Percentiles rank a stretch among this genome's conserved stretches.
These are phyloP conservation scores for Candida insectalens DNA, from an alignment of 805 yeast genomes.

Conservation along the genomic window DNA sequence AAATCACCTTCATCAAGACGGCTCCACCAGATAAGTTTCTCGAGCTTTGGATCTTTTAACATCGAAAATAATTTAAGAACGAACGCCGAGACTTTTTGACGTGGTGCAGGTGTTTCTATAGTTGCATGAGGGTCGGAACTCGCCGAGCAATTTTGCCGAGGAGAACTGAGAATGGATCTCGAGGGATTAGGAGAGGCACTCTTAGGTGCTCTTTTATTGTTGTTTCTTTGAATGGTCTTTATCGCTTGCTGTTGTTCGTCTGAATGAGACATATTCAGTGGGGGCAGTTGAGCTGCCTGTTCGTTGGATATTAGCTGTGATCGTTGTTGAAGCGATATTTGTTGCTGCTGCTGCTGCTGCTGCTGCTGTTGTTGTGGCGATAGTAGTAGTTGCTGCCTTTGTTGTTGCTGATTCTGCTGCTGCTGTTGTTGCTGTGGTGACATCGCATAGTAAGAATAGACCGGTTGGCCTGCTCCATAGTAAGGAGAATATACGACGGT, in stretches of 20 bases:
- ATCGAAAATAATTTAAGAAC: constrained; percentile 56
- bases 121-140: too few species aligned
- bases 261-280: too few species aligned
- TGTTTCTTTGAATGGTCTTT: too few species aligned
- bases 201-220: too few species aligned
- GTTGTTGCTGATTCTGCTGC: constrained; percentile 2
- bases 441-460: too few species aligned
- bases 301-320: neutral
- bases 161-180: too few species aligned
- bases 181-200: too few species aligned
- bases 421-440: constrained; percentile 1
- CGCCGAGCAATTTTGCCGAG: too few species aligned
- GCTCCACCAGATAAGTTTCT: constrained; percentile 58
- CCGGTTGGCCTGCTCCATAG: too few species aligned
- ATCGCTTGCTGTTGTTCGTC: too few species aligned
- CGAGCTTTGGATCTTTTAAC: constrained; percentile 45
- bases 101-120: constrained; percentile 6
- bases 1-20: constrained; percentile 29
- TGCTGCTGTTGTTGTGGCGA: constrained; percentile 6
- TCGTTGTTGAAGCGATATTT: neutral
- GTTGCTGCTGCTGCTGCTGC: constrained; percentile 5
- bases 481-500: too few species aligned
- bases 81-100: constrained; percentile 45
- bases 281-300: too few species aligned
- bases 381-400: constrained; percentile 5